A percentile compares a stretch with the other conserved stretches of the same genome.
phyloP scores from a whole-genome alignment of 306 rosid genomes.

The Fragaria vesca region DNA sequence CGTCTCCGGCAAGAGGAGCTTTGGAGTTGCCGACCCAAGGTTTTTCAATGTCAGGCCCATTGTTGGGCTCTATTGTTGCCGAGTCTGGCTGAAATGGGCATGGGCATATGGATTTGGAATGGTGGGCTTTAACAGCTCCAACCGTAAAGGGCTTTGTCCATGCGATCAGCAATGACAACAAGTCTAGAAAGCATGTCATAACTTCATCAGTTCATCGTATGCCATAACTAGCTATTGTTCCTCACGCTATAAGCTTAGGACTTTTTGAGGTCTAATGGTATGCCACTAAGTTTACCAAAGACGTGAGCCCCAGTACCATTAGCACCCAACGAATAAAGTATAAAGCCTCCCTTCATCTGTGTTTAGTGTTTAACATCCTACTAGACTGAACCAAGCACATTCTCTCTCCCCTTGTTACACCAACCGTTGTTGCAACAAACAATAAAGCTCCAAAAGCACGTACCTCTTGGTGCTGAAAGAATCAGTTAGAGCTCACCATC shows the following conservation, averaged over 20 bases:
- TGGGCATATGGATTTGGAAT: no score
- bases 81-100: no score
- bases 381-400: background rate
- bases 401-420: constrained; percentile 32
- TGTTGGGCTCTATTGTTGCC: no score
- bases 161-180: no score
- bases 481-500: constrained; percentile 18
- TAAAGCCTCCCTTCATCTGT: constrained; percentile 12
- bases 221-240: background rate
- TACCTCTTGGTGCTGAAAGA: constrained; percentile 23
- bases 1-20: no score
- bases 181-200: background rate
- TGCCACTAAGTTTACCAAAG: constrained; percentile 13
- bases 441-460: constrained; percentile 4
- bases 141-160: no score
- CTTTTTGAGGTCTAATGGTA: constrained; percentile 5
- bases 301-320: constrained; percentile 29
- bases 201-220: no score
- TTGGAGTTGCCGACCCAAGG: no score
- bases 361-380: background rate
- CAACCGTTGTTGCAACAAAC: constrained; percentile 25
- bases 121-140: no score
- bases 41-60: no score
- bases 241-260: background rate
- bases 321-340: constrained; percentile 7